Evolutionary conservation across 2,329 filamentous ascomycete genomes (phyloP), one percentile per base, ranked within the genome.

Genomic region (Podosphaera fusca): DNA sequence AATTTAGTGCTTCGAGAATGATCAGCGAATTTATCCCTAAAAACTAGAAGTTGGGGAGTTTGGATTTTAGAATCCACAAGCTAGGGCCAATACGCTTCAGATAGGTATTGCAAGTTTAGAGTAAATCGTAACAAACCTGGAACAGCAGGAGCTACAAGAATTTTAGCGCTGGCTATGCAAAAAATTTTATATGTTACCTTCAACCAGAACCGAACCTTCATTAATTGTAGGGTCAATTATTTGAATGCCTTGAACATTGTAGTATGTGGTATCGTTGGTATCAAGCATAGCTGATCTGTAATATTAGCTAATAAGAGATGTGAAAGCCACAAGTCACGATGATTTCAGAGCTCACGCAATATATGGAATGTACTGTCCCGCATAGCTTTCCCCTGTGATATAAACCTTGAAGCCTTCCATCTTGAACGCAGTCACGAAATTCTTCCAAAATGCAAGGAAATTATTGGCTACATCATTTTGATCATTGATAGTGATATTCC

Each of bases 371-470:
- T 66, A 67, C 72, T 64, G 70, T 61, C 78, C 78, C 4, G 75
- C 79, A 64, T 77, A 81, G n/a, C 71, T 75, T 66, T 83, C 80
- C 7, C 80, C 80, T 0, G 78, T 73, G 60, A 84, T 74, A 64
- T 79, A 84, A n/a, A 82, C 70, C 63, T 81, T 79, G 59, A 72
- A 74, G 29, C 73, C 71, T 42, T 77, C 70, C 57, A 80, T 70
- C 30, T 66, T 70, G 58, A 82, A 82, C 0, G 75, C 77, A 40
- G 79, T 70, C 34, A 80, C 67, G 59, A 81, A 81, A 66, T 81
- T 81, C 69, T 80, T 78, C 70, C 74, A 80, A 67, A 81, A 82
- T 50, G 75, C 77, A 9, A 78, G 70, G 63, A 81, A 81, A 58
- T 81, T 71, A 21, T 69, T 67, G 0, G 77, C 75, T 34, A 75